phyloP scores from a whole-genome alignment of 202 grass and related monocot genomes.

The Saccharum hybrid region DNA sequence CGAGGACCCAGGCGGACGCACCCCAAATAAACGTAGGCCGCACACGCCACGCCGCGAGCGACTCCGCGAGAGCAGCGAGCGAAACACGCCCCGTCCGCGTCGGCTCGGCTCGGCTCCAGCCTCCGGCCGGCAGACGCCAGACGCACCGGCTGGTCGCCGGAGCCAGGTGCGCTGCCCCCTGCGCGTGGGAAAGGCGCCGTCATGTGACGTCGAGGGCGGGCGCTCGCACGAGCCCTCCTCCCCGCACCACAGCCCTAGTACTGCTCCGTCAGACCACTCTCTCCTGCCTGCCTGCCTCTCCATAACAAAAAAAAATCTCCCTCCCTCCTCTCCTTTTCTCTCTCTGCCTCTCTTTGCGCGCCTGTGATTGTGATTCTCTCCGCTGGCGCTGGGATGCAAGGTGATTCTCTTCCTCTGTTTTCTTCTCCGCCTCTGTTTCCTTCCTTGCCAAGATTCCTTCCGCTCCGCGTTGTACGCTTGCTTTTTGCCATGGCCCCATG shows the following conservation, averaged over 20 bases:
- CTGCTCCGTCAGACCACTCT: neutral
- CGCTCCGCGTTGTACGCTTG: neutral
- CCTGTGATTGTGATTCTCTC: constrained; percentile 20
- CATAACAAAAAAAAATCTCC: constrained; percentile 29
- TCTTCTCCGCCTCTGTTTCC: neutral
- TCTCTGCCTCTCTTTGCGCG: neutral
- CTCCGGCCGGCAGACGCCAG: neutral
- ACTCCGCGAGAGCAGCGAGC: neutral
- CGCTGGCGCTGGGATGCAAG: constrained; percentile 26
- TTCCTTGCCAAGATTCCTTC: neutral
- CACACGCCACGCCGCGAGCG: neutral
- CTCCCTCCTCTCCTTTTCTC: neutral
- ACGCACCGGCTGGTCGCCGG: neutral
- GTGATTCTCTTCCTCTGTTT: constrained; percentile 40
- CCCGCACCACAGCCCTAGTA: neutral
- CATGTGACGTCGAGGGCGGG: constrained; percentile 32
- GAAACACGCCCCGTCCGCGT: neutral
- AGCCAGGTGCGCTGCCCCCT: neutral
- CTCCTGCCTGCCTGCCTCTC: neutral
- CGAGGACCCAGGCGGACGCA: neutral
- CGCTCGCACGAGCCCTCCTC: neutral
- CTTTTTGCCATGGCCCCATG: neutral
- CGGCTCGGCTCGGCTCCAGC: constrained; percentile 4
- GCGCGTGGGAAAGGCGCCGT: neutral
- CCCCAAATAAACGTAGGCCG: neutral